Percentiles rank a stretch among this genome's conserved stretches.
These are phyloP conservation scores for Bryoglossum gracile DNA, from an alignment of 495 filamentous ascomycete genomes.

Conservation along the genomic window DNA sequence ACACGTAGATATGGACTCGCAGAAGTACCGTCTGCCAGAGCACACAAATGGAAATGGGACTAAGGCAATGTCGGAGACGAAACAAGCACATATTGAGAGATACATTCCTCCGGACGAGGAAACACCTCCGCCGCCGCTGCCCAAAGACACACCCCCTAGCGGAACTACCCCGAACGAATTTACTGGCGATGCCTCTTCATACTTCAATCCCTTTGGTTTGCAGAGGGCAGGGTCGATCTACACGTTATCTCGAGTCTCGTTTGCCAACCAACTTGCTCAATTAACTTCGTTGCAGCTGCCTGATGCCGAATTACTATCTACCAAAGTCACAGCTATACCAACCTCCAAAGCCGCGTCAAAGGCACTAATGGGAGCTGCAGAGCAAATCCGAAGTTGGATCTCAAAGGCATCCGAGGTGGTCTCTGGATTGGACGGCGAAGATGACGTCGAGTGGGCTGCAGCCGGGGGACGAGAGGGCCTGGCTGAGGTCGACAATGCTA, in stretches of 20 bases:
- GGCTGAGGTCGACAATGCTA: conserved; percentile 80
- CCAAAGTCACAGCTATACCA: conserved; percentile 72
- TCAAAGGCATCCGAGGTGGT: conserved; percentile 82
- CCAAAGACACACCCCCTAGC: conserved; percentile 41
- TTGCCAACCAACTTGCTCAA: conserved; percentile 83
- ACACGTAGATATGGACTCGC: conserved; percentile 48
- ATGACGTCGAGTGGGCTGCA: conserved; percentile 96
- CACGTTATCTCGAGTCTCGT: conserved; percentile 81
- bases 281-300: conserved; percentile 80
- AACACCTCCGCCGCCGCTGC: conserved; percentile 31
- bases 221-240: conserved; percentile 73
- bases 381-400: conserved; percentile 90
- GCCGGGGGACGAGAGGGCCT: conserved; percentile 85
- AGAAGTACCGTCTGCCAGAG: conserved; percentile 59
- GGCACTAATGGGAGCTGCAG: conserved; percentile 71
- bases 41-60: conserved; percentile 53
- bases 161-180: conserved; percentile 30
- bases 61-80: conserved; percentile 45
- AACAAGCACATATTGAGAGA: conserved; percentile 45
- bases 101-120: conserved; percentile 32
- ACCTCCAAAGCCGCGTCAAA: conserved; percentile 71
- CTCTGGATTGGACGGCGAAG: conserved; percentile 77
- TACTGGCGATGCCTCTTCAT: conserved; percentile 33
- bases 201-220: conserved; percentile 47
- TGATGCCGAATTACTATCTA: conserved; percentile 69